phyloP scores from a whole-genome alignment of 495 filamentous ascomycete genomes.

The Penicillium roqueforti region DNA sequence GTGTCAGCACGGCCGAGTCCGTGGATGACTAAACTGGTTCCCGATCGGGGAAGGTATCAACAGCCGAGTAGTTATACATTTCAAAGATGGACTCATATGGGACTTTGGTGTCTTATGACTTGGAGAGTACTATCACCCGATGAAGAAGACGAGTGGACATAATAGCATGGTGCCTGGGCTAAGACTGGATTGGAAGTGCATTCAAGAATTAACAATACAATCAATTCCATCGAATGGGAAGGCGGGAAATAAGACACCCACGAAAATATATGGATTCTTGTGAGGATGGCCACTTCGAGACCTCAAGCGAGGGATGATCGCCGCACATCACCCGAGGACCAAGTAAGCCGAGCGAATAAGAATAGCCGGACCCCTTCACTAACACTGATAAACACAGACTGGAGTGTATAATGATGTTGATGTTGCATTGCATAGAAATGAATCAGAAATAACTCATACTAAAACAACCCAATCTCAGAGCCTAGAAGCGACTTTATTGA shows the following conservation, averaged over 20 bases:
- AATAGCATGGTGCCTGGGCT: background rate
- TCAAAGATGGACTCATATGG: background rate
- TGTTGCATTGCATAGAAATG: conserved; percentile 1
- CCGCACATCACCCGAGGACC: background rate
- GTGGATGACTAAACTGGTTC: background rate
- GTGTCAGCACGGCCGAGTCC: background rate
- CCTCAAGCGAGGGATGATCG: conserved; percentile 1
- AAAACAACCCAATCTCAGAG: background rate
- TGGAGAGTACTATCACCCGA: no score
- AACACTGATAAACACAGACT: background rate
- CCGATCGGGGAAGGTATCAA: background rate
- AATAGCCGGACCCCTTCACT: background rate
- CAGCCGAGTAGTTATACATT: background rate
- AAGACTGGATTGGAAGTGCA: background rate
- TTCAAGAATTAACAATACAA: background rate
- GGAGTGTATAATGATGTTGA: background rate
- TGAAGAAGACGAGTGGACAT: background rate
- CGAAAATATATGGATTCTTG: background rate
- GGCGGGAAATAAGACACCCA: background rate
- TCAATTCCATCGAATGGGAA: background rate
- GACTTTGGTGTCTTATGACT: background rate
- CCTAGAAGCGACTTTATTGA: conserved; percentile 10
- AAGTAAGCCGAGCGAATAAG: background rate
- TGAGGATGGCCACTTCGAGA: background rate
- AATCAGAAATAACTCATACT: conserved; percentile 2